Conservation (phyloP, 495 filamentous ascomycete genomes). For the Friedmanniomyces simplex region DNA sequence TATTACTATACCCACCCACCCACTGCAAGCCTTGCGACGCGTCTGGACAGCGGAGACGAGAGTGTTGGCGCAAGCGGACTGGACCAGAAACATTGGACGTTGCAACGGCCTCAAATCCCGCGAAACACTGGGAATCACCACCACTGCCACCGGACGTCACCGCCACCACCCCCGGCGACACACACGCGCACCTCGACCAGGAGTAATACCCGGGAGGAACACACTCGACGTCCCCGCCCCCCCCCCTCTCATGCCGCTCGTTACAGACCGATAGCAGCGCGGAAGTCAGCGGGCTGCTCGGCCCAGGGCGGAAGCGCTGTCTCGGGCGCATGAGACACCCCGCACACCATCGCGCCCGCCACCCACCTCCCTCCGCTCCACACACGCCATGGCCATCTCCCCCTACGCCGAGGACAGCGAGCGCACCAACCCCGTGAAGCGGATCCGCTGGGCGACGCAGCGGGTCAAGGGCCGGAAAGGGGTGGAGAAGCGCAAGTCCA, state of each 20-base stretch:
- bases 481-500: constrained; percentile 68
- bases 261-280: neutral
- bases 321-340: neutral
- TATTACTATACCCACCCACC: too few species aligned
- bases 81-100: neutral
- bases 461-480: constrained; percentile 63
- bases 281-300: neutral
- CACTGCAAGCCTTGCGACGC: neutral
- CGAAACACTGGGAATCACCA: neutral
- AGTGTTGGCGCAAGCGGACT: neutral
- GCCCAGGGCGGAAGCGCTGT: neutral
- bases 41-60: neutral
- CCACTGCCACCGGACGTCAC: neutral
- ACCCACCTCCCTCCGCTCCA: neutral
- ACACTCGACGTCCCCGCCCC: neutral
- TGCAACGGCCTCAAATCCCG: neutral
- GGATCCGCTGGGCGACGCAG: constrained; percentile 91
- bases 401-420: constrained; percentile 26
- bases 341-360: neutral
- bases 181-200: neutral
- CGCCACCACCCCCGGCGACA: too few species aligned
- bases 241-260: neutral
- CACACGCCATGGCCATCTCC: neutral
- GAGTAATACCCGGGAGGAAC: neutral
- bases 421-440: constrained; percentile 38